Percentiles rank a stretch among this genome's conserved stretches.
Evolutionary conservation across 2,329 filamentous ascomycete species (phyloP).

Genomic region (Elsinoe ampelina): DNA sequence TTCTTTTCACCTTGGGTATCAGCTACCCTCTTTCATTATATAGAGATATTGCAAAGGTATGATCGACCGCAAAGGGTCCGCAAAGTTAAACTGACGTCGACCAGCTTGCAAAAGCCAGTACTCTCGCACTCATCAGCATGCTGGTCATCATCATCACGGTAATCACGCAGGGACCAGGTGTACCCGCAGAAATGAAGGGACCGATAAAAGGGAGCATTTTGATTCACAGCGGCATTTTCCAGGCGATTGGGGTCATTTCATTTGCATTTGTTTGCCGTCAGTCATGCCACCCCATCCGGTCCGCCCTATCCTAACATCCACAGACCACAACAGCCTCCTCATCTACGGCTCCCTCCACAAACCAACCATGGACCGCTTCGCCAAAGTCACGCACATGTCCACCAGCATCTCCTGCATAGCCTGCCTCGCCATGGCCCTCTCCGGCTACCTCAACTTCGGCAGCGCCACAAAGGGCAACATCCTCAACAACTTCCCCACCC

Average conservation of each 20-base stretch:
- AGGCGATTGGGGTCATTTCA: slow-evolving; percentile 94
- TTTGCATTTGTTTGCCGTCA: slow-evolving; percentile 67
- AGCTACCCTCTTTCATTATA: slow-evolving; percentile 91
- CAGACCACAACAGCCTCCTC: slow-evolving; percentile 87
- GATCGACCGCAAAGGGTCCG: slow-evolving; percentile 18
- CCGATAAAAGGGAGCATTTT: slow-evolving; percentile 60
- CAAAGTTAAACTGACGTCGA: slow-evolving; percentile 14
- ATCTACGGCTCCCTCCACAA: slow-evolving; percentile 94
- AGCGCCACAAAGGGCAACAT: slow-evolving; percentile 89
- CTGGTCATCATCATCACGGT: slow-evolving; percentile 79
- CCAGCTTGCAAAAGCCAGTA: slow-evolving; percentile 90
- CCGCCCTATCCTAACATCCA: slow-evolving; percentile 8
- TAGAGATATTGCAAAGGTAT: slow-evolving; percentile 90
- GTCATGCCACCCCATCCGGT: slow-evolving; percentile 16
- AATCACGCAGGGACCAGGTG: slow-evolving; percentile 68
- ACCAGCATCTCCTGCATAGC: slow-evolving; percentile 85
- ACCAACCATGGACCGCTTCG: slow-evolving; percentile 91
- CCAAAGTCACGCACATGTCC: slow-evolving; percentile 86
- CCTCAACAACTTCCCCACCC: slow-evolving; percentile 88
- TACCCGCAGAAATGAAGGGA: slow-evolving; percentile 63
- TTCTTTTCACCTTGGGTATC: slow-evolving; percentile 74
- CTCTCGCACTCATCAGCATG: slow-evolving; percentile 89
- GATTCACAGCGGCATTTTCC: slow-evolving; percentile 83
- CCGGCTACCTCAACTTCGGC: slow-evolving; percentile 87
- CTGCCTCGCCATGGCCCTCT: slow-evolving; percentile 77